A percentile compares a stretch with the other conserved stretches of the same genome.
Conservation (phyloP, 1,284 basidiomycete species). For the Trichosporon sp. region DNA sequence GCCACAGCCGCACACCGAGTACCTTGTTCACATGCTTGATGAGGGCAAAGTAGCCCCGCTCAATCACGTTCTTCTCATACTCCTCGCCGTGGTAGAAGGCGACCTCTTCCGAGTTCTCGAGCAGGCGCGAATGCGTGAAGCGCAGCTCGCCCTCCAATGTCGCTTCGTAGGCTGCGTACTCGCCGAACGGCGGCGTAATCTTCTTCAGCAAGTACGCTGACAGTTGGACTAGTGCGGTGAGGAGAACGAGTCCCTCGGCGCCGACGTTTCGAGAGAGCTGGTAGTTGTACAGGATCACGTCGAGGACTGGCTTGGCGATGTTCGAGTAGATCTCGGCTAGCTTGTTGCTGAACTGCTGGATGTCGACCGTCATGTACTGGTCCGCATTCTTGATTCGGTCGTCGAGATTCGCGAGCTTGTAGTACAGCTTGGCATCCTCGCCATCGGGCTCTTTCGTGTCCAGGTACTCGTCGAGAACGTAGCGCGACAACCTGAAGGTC, state of each 20-base stretch:
- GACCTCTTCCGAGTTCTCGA: slow-evolving; percentile 90
- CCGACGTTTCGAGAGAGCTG: slow-evolving; percentile 91
- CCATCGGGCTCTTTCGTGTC: slow-evolving; percentile 52
- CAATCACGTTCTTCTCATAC: slow-evolving; percentile 87
- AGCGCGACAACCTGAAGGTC: background rate
- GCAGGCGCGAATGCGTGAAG: slow-evolving; percentile 87
- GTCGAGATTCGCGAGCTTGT: slow-evolving; percentile 86
- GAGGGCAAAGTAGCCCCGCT: slow-evolving; percentile 81
- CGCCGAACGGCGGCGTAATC: slow-evolving; percentile 88
- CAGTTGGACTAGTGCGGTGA: slow-evolving; percentile 78
- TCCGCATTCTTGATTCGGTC: slow-evolving; percentile 96
- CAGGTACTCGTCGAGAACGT: slow-evolving; percentile 59
- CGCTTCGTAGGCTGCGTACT: slow-evolving; percentile 70
- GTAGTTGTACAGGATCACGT: slow-evolving; percentile 88
- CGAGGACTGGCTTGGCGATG: slow-evolving; percentile 85
- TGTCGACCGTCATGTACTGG: slow-evolving; percentile 77
- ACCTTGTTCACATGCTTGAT: slow-evolving; percentile 85
- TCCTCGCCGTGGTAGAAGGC: slow-evolving; percentile 88
- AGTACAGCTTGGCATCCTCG: slow-evolving; percentile 61
- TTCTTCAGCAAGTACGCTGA: slow-evolving; percentile 69
- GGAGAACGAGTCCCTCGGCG: slow-evolving; percentile 79
- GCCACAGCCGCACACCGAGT: slow-evolving; percentile 76
- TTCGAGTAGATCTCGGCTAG: slow-evolving; percentile 93
- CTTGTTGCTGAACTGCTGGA: slow-evolving; percentile 84
- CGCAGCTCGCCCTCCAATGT: slow-evolving; percentile 82